These are phyloP conservation scores for Terfezia claveryi DNA, from an alignment of 495 filamentous ascomycete species.

Conservation along the genomic window DNA sequence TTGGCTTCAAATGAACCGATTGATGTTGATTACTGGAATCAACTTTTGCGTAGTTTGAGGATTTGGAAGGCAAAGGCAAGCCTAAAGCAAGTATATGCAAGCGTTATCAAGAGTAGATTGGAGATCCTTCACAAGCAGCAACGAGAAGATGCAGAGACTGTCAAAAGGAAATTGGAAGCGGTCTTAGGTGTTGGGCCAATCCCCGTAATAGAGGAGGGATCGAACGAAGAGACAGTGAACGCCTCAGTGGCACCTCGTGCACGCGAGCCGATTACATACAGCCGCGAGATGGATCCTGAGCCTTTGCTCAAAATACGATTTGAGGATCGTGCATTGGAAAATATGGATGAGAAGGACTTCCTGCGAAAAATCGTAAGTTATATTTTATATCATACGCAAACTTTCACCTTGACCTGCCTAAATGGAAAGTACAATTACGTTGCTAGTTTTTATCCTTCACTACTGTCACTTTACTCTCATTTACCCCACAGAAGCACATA, in stretches of 20 bases:
- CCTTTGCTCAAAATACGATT: slow-evolving; percentile 42
- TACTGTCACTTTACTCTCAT: too few relatives aligned
- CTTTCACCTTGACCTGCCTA: too few relatives aligned
- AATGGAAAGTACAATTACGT: too few relatives aligned
- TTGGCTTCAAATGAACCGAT: slow-evolving; percentile 73
- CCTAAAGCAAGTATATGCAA: slow-evolving; percentile 56
- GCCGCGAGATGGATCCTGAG: slow-evolving; percentile 41
- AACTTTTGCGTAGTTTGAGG: slow-evolving; percentile 59
- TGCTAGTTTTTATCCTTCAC: too few relatives aligned
- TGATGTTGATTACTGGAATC: slow-evolving; percentile 95
- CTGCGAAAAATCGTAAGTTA: slow-evolving; percentile 31
- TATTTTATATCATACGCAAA: slow-evolving; percentile 6
- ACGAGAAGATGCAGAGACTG: slow-evolving; percentile 41
- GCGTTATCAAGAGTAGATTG: slow-evolving; percentile 52
- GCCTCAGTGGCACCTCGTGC: slow-evolving; percentile 1
- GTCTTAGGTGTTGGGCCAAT: slow-evolving; percentile 18
- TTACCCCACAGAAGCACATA: too few relatives aligned
- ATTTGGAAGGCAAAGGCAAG: slow-evolving; percentile 85
- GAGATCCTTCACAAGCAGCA: slow-evolving; percentile 45
- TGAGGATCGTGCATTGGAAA: slow-evolving; percentile 45
- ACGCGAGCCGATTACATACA: slow-evolving; percentile 12
- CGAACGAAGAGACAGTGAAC: slow-evolving; percentile 1
- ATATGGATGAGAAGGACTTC: slow-evolving; percentile 39
- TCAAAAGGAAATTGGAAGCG: slow-evolving; percentile 33
- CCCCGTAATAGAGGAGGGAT: slow-evolving; percentile 14